Base-by-base conservation (phyloP, 805 yeast species). In the Brettanomyces nanus region DNA sequence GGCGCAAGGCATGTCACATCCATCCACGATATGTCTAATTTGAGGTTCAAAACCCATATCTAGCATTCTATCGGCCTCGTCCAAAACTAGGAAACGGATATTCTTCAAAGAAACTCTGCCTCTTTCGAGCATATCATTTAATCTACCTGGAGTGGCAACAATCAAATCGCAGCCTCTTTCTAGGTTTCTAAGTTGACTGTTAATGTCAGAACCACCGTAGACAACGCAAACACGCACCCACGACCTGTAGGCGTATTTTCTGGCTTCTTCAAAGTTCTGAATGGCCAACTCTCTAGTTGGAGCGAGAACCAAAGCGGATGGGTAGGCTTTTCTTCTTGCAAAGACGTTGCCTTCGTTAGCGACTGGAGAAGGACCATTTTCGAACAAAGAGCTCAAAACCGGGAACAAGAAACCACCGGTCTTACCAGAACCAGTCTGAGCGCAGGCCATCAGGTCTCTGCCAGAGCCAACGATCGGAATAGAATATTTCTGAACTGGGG, bases 21-120 rank as follows among this genome's bases (percentile, higher is more conserved):
- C 95, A 66, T 90, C 94, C 45, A 92, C 98, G 58, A 92, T 90
- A 63, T 87, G 84, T 77, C 98, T 85, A 61, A 92, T 92, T 75
- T 92, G 98, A 49, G 97, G 97, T 73, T 92, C 98, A 71, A 92
- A 92, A 76, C 98, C 98, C 97, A 92, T 92, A 78, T 92, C 98
- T 69, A 92, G 80, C 98, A 92, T 92, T 73, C 98, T 85, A 69
- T 92, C 98, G 59, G 98, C 98, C 75, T 90, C 98, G 68, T 90
- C 98, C 51, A 92, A 75, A 37, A 92, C 97, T 62, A 92, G 76
- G 66, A 85, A 92, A 64, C 84, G 86, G 66, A 90, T 86, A 66
- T 85, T 86, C 48, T 77, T 73, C 58, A 92, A 73, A 32, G 97
- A 87, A 52, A 92, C 85, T 55, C 78, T 72, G 58, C 97, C 97